Percentiles rank a stretch among this genome's conserved stretches.
These are phyloP conservation scores for Blastobotrys parvus DNA, from an alignment of 805 yeast species.

Conservation along the genomic window DNA sequence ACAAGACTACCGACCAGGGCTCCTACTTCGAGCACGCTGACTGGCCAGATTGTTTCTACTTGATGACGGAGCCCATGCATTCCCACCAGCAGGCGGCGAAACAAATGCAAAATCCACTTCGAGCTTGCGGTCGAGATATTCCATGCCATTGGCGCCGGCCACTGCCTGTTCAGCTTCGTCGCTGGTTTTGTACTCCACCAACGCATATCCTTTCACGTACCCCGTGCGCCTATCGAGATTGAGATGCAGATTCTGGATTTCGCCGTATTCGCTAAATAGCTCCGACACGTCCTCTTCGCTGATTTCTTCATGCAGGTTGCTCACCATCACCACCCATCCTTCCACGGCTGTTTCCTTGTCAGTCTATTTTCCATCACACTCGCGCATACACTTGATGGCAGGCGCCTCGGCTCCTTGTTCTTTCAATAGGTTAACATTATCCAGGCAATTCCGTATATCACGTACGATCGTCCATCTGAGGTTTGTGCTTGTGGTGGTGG, in stretches of 20 bases:
- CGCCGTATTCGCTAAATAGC: slow-evolving; percentile 35
- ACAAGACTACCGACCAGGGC: slow-evolving; percentile 1
- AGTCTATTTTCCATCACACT: no score
- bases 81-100: slow-evolving; percentile 13
- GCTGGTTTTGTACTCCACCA: slow-evolving; percentile 30
- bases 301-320: slow-evolving; percentile 38
- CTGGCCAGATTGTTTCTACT: not conserved
- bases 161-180: slow-evolving; percentile 32
- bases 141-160: slow-evolving; percentile 24
- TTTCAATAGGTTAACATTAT: no score
- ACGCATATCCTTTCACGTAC: slow-evolving; percentile 35
- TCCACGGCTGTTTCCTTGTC: slow-evolving; percentile 30
- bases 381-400: not conserved
- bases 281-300: slow-evolving; percentile 38
- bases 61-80: not conserved
- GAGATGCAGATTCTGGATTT: slow-evolving; percentile 31
- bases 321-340: slow-evolving; percentile 36
- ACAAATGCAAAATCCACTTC: slow-evolving; percentile 35
- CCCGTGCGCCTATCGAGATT: slow-evolving; percentile 39
- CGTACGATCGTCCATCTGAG: no score
- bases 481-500: no score
- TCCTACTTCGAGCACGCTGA: slow-evolving; percentile 1
- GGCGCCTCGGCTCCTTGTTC: not conserved
- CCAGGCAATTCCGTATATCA: no score
- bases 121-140: slow-evolving; percentile 29